Evolutionary conservation across 768 basidiomycete genomes (phyloP), one percentile per base, ranked within the genome.

Genomic region (Pleurotus tuoliensis): DNA sequence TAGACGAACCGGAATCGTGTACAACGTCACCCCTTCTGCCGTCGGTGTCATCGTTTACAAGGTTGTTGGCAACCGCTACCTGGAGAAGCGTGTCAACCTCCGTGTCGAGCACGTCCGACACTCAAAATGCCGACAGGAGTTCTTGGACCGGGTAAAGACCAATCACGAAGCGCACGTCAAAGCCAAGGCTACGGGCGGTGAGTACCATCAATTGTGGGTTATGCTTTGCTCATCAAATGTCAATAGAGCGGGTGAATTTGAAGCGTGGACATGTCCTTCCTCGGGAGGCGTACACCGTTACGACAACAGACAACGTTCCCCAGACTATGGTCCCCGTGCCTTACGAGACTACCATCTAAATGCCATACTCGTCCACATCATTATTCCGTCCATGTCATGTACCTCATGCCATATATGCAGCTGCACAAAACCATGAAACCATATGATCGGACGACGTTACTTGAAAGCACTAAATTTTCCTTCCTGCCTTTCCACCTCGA

Each of bases 41-140:
- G 95, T 98, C 64, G 95, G 96, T 71, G 90, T 99, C 60, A 94
- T 98, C 73, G 87, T 96, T 60, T 86, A 96, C 90, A 99, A 99
- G 76, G 82, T 98, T 69, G 96, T 99, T 68, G 96, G 96, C 62
- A 95, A 95, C 81, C 92, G 97, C 65, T 99, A 96, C 87, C 76
- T 99, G 57, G 94, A 98, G 81, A 99, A 99, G 83, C 92, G 96
- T 58, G 96, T 99, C 75, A 99, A 98, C 87, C 76, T 97, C 78
- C 90, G 92, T 62, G 82, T 94, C 67, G 96, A 98, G 81, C 96
- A 98, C 79, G 78, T 96, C 72, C 84, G 77, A 67, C 96, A 98
- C 84, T 98, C 95, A 66, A 93, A 92, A 77, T 98, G 96, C 76
- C 86, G 96, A 67, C 88, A 95, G 76, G 96, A 98, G 75, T 99